Evolutionary conservation across 768 basidiomycete genomes (phyloP).

Genomic region (Phanerodontia chrysosporium): DNA sequence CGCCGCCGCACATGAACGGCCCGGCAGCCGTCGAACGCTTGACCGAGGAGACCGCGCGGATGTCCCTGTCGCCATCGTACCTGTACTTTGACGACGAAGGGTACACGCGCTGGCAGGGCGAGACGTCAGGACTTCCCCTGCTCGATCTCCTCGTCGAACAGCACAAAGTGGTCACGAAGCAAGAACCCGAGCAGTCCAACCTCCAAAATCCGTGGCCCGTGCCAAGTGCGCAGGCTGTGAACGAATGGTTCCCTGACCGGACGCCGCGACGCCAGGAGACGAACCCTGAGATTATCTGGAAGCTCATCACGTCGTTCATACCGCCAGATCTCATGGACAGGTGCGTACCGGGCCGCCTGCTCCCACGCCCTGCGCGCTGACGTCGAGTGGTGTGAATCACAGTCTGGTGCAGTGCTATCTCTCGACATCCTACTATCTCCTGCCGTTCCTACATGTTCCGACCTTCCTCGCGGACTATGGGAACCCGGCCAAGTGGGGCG

Average conservation of each 20-base stretch:
- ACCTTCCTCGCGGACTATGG: slow-evolving; percentile 89
- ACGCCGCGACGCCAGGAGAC: slow-evolving; percentile 68
- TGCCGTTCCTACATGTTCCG: slow-evolving; percentile 91
- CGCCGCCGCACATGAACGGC: slow-evolving; percentile 32
- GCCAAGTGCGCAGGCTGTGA: slow-evolving; percentile 12
- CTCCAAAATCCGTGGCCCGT: slow-evolving; percentile 13
- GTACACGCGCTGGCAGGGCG: slow-evolving; percentile 87
- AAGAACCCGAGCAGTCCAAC: slow-evolving; percentile 27
- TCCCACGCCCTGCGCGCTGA: slow-evolving; percentile 15
- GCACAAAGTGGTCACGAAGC: slow-evolving; percentile 40
- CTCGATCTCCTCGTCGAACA: slow-evolving; percentile 80
- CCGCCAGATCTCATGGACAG: slow-evolving; percentile 92
- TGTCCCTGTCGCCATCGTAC: slow-evolving; percentile 72
- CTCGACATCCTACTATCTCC: slow-evolving; percentile 89
- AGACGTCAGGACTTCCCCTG: slow-evolving; percentile 87
- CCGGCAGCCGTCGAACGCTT: slow-evolving; percentile 37
- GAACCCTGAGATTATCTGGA: slow-evolving; percentile 87
- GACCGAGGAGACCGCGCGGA: slow-evolving; percentile 54
- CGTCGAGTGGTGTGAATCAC: too few relatives aligned
- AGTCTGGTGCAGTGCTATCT: slow-evolving; percentile 82
- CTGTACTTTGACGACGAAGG: slow-evolving; percentile 87
- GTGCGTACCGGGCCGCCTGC: slow-evolving; percentile 36
- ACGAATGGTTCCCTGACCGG: slow-evolving; percentile 82
- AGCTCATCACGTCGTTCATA: slow-evolving; percentile 80
- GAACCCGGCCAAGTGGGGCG: slow-evolving; percentile 91